Evolutionary conservation across 1,284 basidiomycete genomes (phyloP), one percentile per base, ranked within the genome.

Genomic region (Mycosarcoma maydis): DNA sequence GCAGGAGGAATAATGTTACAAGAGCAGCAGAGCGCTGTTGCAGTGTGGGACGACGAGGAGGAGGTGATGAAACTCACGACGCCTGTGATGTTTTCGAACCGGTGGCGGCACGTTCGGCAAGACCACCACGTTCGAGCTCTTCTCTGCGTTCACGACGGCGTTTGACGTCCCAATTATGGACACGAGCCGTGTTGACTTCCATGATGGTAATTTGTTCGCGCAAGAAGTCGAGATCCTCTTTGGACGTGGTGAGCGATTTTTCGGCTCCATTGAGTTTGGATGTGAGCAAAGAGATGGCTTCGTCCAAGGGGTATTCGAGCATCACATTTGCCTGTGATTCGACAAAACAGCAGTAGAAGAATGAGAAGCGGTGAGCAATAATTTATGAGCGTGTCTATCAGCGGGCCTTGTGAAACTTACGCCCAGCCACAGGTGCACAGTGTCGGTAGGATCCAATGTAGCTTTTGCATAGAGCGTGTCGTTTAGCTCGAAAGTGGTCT

Each of bases 161-260:
- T 80, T 92, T 92, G 39, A 95, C 92, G 80, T 95, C 93, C 90
- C 91, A 94, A 80, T 98, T 98, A 83, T 96, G 97, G 50, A 97
- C 90, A 32, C 95, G 86, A 8, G 95, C 95, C 23, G 92, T 95
- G 82, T 98, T 98, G 61, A 98, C 95, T 82, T 98, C 94, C 91
- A 97, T 97, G 14, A 96, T 88, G 4, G 95, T 98, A 49, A 95
- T 87, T 83, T 98, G 95, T 80, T 98, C 95, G 51, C 94, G 86
- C 61, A 98, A 83, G 82, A 93, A 98, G 78, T 94, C 94, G 26
- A 97, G 85, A 81, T 98, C 96, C 77, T 94, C 92, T 47, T 90
- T 86, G 0, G 90, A 89, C 75, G 89, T 88, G 27, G 85, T 80
- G 37, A 95, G 84, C 60, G 86, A 89, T 30, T 85, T 85, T 78